Conservation (phyloP, 2,329 filamentous ascomycete species). For the Sarocladium strictum region DNA sequence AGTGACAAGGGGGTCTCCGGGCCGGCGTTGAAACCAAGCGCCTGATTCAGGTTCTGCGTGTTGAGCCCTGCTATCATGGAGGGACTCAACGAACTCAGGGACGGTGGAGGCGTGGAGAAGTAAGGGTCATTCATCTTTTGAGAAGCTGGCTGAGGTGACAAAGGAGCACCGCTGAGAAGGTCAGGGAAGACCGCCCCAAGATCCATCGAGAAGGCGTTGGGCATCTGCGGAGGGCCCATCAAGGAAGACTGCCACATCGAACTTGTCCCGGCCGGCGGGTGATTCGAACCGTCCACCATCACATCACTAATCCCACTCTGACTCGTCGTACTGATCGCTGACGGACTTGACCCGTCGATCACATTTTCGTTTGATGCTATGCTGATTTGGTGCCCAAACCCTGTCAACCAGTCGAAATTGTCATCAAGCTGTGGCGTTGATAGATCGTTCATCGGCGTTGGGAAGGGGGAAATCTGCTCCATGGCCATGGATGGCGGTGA, state of each 20-base stretch:
- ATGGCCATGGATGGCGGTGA: constrained; percentile 63
- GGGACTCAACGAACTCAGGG: constrained; percentile 67
- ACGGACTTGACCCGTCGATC: constrained; percentile 89
- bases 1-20: constrained; percentile 71
- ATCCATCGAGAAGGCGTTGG: constrained; percentile 69
- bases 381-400: constrained; percentile 72
- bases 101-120: constrained; percentile 72
- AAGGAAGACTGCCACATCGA: constrained; percentile 66
- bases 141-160: constrained; percentile 70
- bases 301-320: constrained; percentile 88
- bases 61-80: constrained; percentile 62
- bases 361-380: constrained; percentile 70
- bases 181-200: constrained; percentile 72
- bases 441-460: constrained; percentile 50
- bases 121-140: constrained; percentile 69
- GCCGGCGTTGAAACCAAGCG: constrained; percentile 57
- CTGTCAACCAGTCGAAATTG: constrained; percentile 78
- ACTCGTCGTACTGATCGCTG: constrained; percentile 90
- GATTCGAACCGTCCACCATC: constrained; percentile 77
- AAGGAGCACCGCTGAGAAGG: constrained; percentile 62
- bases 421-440: constrained; percentile 57
- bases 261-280: constrained; percentile 45
- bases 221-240: constrained; percentile 62
- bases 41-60: constrained; percentile 56
- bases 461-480: constrained; percentile 53